These are phyloP conservation scores for Trametes pubescens DNA, from an alignment of 1,284 basidiomycete species.

Conservation along the genomic window DNA sequence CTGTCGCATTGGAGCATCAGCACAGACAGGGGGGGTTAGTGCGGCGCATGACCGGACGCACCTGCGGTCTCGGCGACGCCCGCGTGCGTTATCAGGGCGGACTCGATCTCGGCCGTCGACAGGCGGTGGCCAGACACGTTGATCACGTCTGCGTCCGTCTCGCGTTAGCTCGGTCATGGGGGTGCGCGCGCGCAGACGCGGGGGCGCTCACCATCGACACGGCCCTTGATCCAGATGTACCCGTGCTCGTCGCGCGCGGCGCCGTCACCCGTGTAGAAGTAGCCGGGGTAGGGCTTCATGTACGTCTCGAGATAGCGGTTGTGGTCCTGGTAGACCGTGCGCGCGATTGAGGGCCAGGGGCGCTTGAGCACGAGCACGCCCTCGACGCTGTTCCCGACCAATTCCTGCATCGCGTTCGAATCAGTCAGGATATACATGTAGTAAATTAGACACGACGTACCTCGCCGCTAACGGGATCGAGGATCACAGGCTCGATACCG, in stretches of 20 bases:
- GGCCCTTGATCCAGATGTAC: constrained; percentile 98
- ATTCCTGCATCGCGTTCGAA: constrained; percentile 51
- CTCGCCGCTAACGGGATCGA: constrained; percentile 85
- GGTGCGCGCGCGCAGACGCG: neutral
- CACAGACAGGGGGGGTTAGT: constrained; percentile 8
- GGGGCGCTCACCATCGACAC: constrained; percentile 83
- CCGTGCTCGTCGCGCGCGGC: constrained; percentile 95
- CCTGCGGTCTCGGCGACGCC: constrained; percentile 96
- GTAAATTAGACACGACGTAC: constrained; percentile 35
- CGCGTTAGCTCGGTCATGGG: constrained; percentile 8
- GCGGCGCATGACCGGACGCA: constrained; percentile 37
- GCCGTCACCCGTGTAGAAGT: constrained; percentile 97
- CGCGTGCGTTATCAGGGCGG: constrained; percentile 91
- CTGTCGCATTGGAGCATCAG: constrained; percentile 43
- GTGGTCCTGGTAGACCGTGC: constrained; percentile 94
- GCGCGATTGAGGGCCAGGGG: constrained; percentile 97
- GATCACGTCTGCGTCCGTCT: constrained; percentile 72
- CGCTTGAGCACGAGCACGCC: constrained; percentile 89
- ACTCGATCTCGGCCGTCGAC: constrained; percentile 98
- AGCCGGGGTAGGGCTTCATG: constrained; percentile 90
- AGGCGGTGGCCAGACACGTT: constrained; percentile 97
- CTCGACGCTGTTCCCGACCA: constrained; percentile 87
- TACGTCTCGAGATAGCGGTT: constrained; percentile 87
- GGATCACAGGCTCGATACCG: constrained; percentile 89
- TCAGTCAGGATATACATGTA: neutral